phyloP scores from a whole-genome alignment of 495 filamentous ascomycete species.

The Penicillium verhagenii region DNA sequence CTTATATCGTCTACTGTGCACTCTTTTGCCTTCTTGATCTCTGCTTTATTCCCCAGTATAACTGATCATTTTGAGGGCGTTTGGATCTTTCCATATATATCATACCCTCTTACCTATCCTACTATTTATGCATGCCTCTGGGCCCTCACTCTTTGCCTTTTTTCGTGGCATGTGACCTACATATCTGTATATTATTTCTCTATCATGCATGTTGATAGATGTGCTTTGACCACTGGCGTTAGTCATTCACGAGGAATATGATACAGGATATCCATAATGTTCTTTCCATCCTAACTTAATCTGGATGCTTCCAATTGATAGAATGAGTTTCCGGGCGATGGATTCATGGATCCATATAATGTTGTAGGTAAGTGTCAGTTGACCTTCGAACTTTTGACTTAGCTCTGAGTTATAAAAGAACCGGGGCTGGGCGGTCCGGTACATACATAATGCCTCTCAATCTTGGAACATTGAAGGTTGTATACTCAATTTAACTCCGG shows the following conservation, averaged over 20 bases:
- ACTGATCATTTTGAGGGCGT: slow-evolving; percentile 25
- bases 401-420: too few species aligned
- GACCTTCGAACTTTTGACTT: too few species aligned
- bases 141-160: not conserved
- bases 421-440: too few species aligned
- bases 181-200: slow-evolving; percentile 20
- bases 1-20: slow-evolving; percentile 1
- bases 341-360: too few species aligned
- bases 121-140: slow-evolving; percentile 1
- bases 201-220: slow-evolving; percentile 3
- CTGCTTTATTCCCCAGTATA: slow-evolving; percentile 4
- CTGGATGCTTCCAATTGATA: too few species aligned
- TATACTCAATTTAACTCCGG: too few species aligned
- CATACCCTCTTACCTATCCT: slow-evolving; percentile 17
- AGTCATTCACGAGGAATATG: slow-evolving; percentile 3
- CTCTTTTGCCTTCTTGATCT: slow-evolving; percentile 3
- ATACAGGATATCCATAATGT: slow-evolving; percentile 5
- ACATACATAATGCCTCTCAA: too few species aligned
- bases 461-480: too few species aligned
- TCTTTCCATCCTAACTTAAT: not conserved
- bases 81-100: slow-evolving; percentile 11
- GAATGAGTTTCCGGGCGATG: too few species aligned
- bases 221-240: slow-evolving; percentile 6
- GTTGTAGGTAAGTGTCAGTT: too few species aligned
- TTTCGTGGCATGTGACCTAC: not conserved